Percentiles rank a stretch among this genome's conserved stretches.
These are phyloP conservation scores for Diplodia mutila DNA, from an alignment of 2,329 filamentous ascomycete genomes.

Conservation along the genomic window DNA sequence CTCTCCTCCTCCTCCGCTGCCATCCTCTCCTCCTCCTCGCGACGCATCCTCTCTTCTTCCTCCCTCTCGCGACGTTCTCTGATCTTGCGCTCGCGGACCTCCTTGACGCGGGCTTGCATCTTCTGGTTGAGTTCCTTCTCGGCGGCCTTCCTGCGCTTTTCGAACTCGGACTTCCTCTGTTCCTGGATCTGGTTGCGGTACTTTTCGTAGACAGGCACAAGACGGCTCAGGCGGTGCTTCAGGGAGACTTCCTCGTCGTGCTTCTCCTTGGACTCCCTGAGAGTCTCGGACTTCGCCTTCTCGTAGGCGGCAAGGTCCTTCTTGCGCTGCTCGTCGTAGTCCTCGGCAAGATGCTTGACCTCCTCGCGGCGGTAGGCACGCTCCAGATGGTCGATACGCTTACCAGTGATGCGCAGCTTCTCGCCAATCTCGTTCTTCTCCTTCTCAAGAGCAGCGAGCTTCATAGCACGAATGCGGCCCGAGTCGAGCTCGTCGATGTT, in stretches of 20 bases:
- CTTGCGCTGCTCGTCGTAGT: slow-evolving; percentile 83
- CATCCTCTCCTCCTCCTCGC: slow-evolving; percentile 84
- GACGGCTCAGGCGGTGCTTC: slow-evolving; percentile 85
- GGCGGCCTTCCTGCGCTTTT: slow-evolving; percentile 87
- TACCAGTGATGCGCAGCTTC: slow-evolving; percentile 86
- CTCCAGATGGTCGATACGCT: slow-evolving; percentile 96
- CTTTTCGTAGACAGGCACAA: slow-evolving; percentile 81
- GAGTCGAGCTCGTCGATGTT: slow-evolving; percentile 71
- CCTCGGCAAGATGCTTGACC: slow-evolving; percentile 82
- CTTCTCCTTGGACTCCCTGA: slow-evolving; percentile 80
- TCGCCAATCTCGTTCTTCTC: slow-evolving; percentile 97
- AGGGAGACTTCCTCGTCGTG: slow-evolving; percentile 91
- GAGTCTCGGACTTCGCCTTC: slow-evolving; percentile 72
- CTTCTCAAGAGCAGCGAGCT: slow-evolving; percentile 92
- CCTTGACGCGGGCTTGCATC: slow-evolving; percentile 84
- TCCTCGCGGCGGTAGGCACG: slow-evolving; percentile 96
- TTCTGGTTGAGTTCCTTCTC: slow-evolving; percentile 92
- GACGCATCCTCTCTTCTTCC: slow-evolving; percentile 75
- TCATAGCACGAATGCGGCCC: slow-evolving; percentile 81
- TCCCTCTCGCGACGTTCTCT: slow-evolving; percentile 84
- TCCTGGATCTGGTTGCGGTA: slow-evolving; percentile 84
- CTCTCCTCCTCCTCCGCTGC: slow-evolving; percentile 85
- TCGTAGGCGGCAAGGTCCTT: slow-evolving; percentile 81
- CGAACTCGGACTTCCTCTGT: slow-evolving; percentile 91
- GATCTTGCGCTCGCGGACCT: slow-evolving; percentile 79